Percentiles rank a stretch among this genome's conserved stretches.
Evolutionary conservation across 495 filamentous ascomycete species (phyloP).

Genomic region (Lophiostoma macrostomum): DNA sequence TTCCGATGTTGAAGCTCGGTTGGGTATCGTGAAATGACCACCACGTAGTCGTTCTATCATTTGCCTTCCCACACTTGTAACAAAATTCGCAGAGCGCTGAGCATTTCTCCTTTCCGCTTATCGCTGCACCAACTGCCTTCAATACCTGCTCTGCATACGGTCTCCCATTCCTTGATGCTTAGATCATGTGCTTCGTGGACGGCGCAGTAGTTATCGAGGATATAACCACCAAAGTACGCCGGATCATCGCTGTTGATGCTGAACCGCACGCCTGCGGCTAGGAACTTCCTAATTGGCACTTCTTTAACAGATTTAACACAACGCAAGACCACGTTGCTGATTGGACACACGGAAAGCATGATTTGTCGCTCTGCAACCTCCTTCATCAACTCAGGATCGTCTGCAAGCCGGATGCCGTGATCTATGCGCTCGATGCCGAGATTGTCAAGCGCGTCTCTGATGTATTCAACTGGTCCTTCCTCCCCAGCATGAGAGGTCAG

Average conservation of each 20-base stretch:
- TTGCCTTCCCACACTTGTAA: constrained; percentile 7
- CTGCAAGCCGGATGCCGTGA: constrained; percentile 65
- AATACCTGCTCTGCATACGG: constrained; percentile 59
- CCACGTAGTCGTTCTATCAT: too few species aligned
- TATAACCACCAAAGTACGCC: constrained; percentile 77
- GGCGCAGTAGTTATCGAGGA: constrained; percentile 71
- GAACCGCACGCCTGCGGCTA: constrained; percentile 56
- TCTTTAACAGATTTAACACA: constrained; percentile 56
- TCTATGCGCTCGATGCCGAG: constrained; percentile 63
- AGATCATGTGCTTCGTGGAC: constrained; percentile 70
- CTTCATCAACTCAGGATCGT: constrained; percentile 58
- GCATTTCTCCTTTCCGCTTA: constrained; percentile 47
- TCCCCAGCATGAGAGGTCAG: constrained; percentile 73
- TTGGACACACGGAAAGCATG: constrained; percentile 67
- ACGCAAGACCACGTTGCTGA: constrained; percentile 67
- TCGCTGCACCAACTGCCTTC: constrained; percentile 58
- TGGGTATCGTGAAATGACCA: too few species aligned
- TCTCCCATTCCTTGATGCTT: constrained; percentile 59
- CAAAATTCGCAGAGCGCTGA: constrained; percentile 22
- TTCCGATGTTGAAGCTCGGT: too few species aligned
- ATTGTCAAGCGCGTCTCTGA: constrained; percentile 58
- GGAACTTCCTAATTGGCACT: constrained; percentile 61
- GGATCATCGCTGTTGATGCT: constrained; percentile 59
- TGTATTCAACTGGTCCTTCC: constrained; percentile 67
- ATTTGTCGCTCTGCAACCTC: constrained; percentile 54